Percentiles rank a stretch among this genome's conserved stretches.
These are phyloP conservation scores for Ophiostoma australiae DNA, from an alignment of 2,329 filamentous ascomycete genomes.

Conservation along the genomic window DNA sequence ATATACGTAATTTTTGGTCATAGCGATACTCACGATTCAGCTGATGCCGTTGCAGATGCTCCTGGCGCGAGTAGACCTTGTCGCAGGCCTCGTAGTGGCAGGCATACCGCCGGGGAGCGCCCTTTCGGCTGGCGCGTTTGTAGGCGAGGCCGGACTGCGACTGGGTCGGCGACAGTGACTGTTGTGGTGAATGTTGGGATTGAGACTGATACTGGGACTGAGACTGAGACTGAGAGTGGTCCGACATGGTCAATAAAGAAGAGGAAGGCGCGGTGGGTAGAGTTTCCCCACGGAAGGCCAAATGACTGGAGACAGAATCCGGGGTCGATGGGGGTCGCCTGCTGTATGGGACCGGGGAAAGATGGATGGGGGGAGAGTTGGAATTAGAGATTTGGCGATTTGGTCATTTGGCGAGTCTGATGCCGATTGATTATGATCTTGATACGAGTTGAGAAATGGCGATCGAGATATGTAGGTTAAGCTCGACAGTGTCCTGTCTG, in stretches of 20 bases:
- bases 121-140: constrained; percentile 46
- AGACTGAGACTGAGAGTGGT: background rate
- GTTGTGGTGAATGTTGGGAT: background rate
- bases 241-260: background rate
- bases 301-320: constrained; percentile 3
- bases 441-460: background rate
- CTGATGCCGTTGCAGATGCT: constrained; percentile 77
- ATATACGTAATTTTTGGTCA: background rate
- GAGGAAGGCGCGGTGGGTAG: background rate
- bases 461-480: background rate
- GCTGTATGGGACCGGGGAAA: background rate
- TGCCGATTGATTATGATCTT: background rate
- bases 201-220: background rate
- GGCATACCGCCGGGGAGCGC: constrained; percentile 49
- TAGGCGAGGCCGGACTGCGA: constrained; percentile 1
- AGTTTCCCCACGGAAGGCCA: constrained; percentile 12
- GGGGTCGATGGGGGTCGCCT: constrained; percentile 11
- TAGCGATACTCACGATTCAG: constrained; percentile 52
- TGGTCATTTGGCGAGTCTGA: background rate
- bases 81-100: constrained; percentile 65
- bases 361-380: background rate
- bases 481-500: background rate
- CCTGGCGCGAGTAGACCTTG: constrained; percentile 74
- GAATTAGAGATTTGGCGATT: background rate
- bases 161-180: background rate